These are phyloP conservation scores for Sporisorium iseilematis-ciliati DNA, from an alignment of 1,284 basidiomycete species.

Conservation along the genomic window DNA sequence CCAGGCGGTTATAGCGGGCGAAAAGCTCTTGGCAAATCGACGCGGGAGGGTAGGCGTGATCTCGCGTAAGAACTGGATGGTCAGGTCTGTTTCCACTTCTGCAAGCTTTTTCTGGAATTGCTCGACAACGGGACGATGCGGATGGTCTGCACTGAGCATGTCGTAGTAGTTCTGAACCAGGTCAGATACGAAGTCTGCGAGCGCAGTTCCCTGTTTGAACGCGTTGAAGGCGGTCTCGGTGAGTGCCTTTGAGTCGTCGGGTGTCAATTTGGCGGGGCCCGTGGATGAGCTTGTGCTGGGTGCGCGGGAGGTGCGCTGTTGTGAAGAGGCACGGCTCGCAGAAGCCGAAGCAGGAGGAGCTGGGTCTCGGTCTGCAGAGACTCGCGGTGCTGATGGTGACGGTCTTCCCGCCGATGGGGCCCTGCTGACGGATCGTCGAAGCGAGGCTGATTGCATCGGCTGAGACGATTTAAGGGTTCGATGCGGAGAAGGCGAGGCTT, in stretches of 20 bases:
- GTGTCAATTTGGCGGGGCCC: slow-evolving; percentile 2
- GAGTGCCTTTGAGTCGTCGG: slow-evolving; percentile 4
- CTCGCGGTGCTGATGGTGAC: background rate
- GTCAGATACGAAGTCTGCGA: slow-evolving; percentile 11
- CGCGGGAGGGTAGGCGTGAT: slow-evolving; percentile 8
- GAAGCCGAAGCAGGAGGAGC: background rate
- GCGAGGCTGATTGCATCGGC: background rate
- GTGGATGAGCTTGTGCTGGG: slow-evolving; percentile 8
- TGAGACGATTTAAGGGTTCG: slow-evolving; percentile 10
- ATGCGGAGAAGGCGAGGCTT: slow-evolving; percentile 8
- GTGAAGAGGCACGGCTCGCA: slow-evolving; percentile 8
- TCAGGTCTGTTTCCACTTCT: background rate
- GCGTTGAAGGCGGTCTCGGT: background rate
- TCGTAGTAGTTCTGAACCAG: slow-evolving; percentile 9
- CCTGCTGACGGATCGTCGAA: slow-evolving; percentile 15
- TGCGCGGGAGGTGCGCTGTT: background rate
- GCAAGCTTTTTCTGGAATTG: slow-evolving; percentile 14
- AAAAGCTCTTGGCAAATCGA: slow-evolving; percentile 4
- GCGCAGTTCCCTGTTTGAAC: slow-evolving; percentile 3
- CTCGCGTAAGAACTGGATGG: slow-evolving; percentile 7
- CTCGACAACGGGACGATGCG: slow-evolving; percentile 3
- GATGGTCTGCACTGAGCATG: background rate
- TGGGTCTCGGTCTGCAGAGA: background rate
- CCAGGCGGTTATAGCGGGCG: slow-evolving; percentile 7
- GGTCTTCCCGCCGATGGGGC: background rate